Base-by-base conservation (phyloP, 1,139 yeast genomes). In the Geotrichum armillariae region DNA sequence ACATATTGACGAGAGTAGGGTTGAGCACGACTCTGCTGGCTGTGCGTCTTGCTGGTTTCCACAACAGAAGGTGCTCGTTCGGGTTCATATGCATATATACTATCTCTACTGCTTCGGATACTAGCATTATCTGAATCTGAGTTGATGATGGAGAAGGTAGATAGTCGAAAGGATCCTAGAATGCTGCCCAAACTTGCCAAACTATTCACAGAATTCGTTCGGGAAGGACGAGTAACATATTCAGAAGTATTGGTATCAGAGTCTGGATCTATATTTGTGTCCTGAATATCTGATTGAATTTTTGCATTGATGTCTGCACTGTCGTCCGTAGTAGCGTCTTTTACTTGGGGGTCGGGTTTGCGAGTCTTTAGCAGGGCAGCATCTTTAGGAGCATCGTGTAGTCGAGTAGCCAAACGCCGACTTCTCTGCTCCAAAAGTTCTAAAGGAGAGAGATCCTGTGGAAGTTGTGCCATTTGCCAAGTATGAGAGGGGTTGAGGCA, bases 371-470 rank as follows among this genome's bases (percentile, higher is more conserved):
- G 38, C 9, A 2, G 20, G n/a, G 38, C 20, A 6, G 25, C 22
- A 14, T 31, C 34, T 31, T 31, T 32, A 2, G 50, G 41, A 2
- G 41, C 22, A 22, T 51, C 48, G 17, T 41, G 32, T 41, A 62
- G 56, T 21, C 50, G 52, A 17, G 57, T 53, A 16, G 66, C 66
- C 56, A 64, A 46, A 35, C 60, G 59, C 38, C 66, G 53, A 47
- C 64, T 61, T 41, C 63, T 53, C 49, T 61, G 60, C 46, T 63
- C 66, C 43, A 64, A 57, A 41, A 61, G 52, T 43, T 63, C 67
- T 50, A 64, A 47, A 23, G 68, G 68, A 22, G 65, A 60, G 49
- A 62, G 35, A 23, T 48, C 48, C 22, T 36, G 42, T n/a, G 52
- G 52, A n/a, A 48, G 48, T 40, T 48, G 52, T 8, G 52, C 43